phyloP scores from a whole-genome alignment of 1,284 basidiomycete genomes.

The Moesziomyces globuligerus region DNA sequence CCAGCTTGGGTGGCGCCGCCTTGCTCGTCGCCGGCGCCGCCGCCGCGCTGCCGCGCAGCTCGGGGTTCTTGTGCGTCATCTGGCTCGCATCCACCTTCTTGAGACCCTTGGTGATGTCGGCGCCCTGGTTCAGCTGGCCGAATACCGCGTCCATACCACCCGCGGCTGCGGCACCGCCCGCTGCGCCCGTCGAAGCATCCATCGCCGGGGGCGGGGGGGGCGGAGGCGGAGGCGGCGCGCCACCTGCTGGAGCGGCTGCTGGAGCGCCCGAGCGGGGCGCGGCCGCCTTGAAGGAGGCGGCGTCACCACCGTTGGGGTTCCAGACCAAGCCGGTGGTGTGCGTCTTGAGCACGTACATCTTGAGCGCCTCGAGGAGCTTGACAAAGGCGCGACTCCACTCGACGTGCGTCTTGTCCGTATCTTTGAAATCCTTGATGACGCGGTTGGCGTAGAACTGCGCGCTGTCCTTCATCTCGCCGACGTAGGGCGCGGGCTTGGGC shows the following conservation, averaged over 20 bases:
- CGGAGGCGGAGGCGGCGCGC: slow-evolving; percentile 71
- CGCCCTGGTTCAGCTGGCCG: slow-evolving; percentile 88
- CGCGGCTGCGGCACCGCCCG: slow-evolving; percentile 68
- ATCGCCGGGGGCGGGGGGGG: slow-evolving; percentile 70
- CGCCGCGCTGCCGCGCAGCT: slow-evolving; percentile 72
- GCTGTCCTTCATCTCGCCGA: slow-evolving; percentile 87
- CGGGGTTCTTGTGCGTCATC: slow-evolving; percentile 99
- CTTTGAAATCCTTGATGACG: slow-evolving; percentile 91
- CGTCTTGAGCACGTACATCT: slow-evolving; percentile 84
- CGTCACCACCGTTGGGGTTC: slow-evolving; percentile 74
- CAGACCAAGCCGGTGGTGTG: slow-evolving; percentile 89
- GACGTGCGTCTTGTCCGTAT: slow-evolving; percentile 81
- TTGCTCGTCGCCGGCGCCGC: slow-evolving; percentile 21
- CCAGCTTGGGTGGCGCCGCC: slow-evolving; percentile 50
- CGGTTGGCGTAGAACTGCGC: slow-evolving; percentile 90
- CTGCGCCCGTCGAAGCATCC: slow-evolving; percentile 57
- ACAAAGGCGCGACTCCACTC: slow-evolving; percentile 87
- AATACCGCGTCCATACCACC: slow-evolving; percentile 87
- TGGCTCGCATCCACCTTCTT: slow-evolving; percentile 94
- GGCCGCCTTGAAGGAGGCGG: slow-evolving; percentile 38
- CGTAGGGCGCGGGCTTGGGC: slow-evolving; percentile 82
- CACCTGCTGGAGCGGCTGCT: slow-evolving; percentile 72
- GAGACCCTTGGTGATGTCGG: slow-evolving; percentile 86
- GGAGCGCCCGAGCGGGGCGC: too few relatives aligned
- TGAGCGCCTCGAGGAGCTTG: slow-evolving; percentile 79